Base-by-base conservation (phyloP, 495 filamentous ascomycete species). In the Diplogelasinospora grovesii region DNA sequence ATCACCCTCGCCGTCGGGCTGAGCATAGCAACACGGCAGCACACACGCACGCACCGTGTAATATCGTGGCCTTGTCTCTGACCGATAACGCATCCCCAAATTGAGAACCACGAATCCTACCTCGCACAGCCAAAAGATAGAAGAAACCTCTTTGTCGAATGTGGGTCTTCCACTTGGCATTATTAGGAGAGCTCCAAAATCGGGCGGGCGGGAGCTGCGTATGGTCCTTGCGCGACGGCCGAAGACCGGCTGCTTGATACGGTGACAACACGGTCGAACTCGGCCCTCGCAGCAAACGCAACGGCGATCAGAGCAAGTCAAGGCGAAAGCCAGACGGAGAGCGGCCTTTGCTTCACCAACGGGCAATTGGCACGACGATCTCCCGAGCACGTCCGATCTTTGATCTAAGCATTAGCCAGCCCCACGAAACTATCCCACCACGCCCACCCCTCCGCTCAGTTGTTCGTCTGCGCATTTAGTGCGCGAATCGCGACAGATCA, bases 301-400 rank as follows among this genome's bases (percentile, higher is more conserved):
- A n/a, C n/a, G n/a, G n/a, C n/a, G n/a, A n/a, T n/a, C n/a, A n/a
- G n/a, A n/a, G n/a, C n/a, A n/a, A n/a, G n/a, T n/a, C n/a, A n/a
- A n/a, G n/a, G n/a, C n/a, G 27, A 29, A 29, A 14, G 27, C 28
- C 28, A 31, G 28, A 1, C 8, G 28, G 7, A 11, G 16, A 15
- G 7, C 28, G 6, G 28, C 16, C 24, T 27, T 27, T 27, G 5
- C 16, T 18, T 35, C 11, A 22, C 31, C 31, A 22, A 28, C 13
- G 3, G 30, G 25, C 15, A 15, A 15, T 11, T 22, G n/a, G 34
- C 18, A 18, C 18, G 46, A 35, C 34, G 35, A 49, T 49, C 46
- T 49, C 40, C 41, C 41, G 46, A 39, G 23, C 21, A n/a, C 27
- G 28, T 20, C 28, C 36, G 43, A 46, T 39, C 35, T 36, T 35